Base-by-base conservation (phyloP, 164 flowering plant species). In the Umbilicus rupestris region DNA sequence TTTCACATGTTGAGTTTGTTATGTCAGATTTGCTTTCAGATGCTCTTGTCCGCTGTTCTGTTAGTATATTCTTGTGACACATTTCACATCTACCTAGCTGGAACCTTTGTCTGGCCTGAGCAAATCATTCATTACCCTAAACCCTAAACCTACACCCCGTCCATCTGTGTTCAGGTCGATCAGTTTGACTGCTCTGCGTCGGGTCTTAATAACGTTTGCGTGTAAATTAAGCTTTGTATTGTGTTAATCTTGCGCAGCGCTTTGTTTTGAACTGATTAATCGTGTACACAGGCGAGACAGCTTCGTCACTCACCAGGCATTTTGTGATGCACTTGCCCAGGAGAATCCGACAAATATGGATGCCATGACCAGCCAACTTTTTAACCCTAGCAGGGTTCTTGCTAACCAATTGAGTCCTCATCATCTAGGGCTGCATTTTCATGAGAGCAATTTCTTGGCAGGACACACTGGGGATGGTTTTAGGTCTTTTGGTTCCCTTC, bases 251-350 rank as follows among this genome's bases (percentile, higher is more conserved):
- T 47, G 22, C 5, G 55, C 11, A 47, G 22, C 5, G 55, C 11
- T 47, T 52, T 55, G 26, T 55, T 55, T 20, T 7, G 11, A 7
- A 55, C n/a, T 55, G 4, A 29, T 6, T 60, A 20, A 33, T 31
- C 20, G 64, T 30, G 64, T 64, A 72, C 74, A 75, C 83, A 91
- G 97, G 86, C 82, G 96, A 5, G 97, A 91, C 70, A 89, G 97
- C 72, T 88, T 89, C 77, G 83, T 91, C 63, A 89, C 97, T 14
- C 97, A 91, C 69, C 76, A 96, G 62, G 96, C 97, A n/a, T 91
- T 91, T 70, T 91, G 97, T 68, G 96, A 91, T 72, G 93, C 97
- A 59, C 75, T 91, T 64, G 89, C 92, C 63, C 96, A 88, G 28
- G 80, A 89, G 73, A 81, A 84, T 64, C 89, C 90, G 1, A 64